phyloP scores from a whole-genome alignment of 495 filamentous ascomycete genomes.

The Lophiotrema nucula region DNA sequence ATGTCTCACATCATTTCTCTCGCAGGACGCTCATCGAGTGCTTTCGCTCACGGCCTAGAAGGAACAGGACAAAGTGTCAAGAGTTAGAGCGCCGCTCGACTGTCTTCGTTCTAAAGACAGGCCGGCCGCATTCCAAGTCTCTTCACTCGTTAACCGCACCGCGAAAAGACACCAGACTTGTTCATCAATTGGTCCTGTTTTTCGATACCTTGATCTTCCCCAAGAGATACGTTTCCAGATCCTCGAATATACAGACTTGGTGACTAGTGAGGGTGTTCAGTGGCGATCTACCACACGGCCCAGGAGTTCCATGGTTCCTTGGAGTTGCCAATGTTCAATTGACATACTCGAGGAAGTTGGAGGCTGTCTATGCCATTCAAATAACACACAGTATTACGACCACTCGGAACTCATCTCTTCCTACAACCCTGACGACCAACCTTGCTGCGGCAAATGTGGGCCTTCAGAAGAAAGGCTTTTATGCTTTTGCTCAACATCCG shows the following conservation, averaged over 20 bases:
- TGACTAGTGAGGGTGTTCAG: neutral
- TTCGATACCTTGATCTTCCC: conserved; percentile 5
- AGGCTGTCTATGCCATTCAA: neutral
- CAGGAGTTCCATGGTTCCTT: neutral
- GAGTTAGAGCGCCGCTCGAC: neutral
- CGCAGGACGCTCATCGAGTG: neutral
- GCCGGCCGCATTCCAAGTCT: no score
- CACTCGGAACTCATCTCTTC: no score
- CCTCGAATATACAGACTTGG: neutral
- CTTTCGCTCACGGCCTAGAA: neutral
- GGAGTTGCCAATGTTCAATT: neutral
- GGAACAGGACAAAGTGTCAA: neutral
- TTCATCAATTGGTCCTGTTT: neutral
- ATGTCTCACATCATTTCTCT: no score
- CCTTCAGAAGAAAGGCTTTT: neutral
- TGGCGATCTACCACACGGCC: neutral
- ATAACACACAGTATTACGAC: neutral
- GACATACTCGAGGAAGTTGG: neutral
- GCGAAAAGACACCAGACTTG: neutral
- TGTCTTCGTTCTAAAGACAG: no score
- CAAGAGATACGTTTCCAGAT: conserved; percentile 2
- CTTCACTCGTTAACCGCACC: neutral
- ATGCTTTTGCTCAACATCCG: neutral
- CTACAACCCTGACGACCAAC: neutral
- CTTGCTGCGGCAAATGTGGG: neutral